phyloP scores from a whole-genome alignment of 148 eudicot genomes.

The Camellia lanceoleosa region DNA sequence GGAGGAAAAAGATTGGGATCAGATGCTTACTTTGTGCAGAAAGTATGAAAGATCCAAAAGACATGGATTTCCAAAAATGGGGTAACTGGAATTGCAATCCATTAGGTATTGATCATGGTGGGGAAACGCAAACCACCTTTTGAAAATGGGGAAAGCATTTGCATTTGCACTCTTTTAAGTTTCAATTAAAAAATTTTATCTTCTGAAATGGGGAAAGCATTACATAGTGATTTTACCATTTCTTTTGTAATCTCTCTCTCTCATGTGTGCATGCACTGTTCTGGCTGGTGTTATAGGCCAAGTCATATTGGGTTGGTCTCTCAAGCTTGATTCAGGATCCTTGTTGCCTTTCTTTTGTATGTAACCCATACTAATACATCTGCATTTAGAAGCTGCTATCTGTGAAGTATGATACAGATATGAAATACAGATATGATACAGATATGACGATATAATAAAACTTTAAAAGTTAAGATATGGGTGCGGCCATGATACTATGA shows the following conservation, averaged over 20 bases:
- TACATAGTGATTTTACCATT: background rate
- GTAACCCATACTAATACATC: background rate
- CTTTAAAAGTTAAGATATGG: too few species aligned
- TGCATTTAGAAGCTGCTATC: too few species aligned
- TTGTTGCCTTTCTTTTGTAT: too few species aligned
- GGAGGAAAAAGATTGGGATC: slow-evolving; percentile 5
- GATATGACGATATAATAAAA: too few species aligned
- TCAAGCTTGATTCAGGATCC: too few species aligned
- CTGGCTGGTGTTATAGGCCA: too few species aligned
- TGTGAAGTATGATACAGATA: too few species aligned
- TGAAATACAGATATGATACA: too few species aligned
- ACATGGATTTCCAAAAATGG: background rate
- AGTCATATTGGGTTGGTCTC: too few species aligned
- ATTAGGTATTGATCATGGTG: slow-evolving; percentile 5
- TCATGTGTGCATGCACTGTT: too few species aligned
- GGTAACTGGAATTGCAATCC: slow-evolving; percentile 14
- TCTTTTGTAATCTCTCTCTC: background rate
- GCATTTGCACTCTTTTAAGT: slow-evolving; percentile 5
- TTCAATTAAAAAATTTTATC: background rate
- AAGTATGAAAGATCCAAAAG: slow-evolving; percentile 1
- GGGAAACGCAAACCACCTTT: slow-evolving; percentile 18
- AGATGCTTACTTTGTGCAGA: slow-evolving; percentile 16
- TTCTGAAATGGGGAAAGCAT: slow-evolving; percentile 6
- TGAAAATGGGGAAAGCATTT: slow-evolving; percentile 15
- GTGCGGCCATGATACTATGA: too few species aligned